phyloP scores from a whole-genome alignment of 345 rosid genomes.

The Eucalyptus curtisii region DNA sequence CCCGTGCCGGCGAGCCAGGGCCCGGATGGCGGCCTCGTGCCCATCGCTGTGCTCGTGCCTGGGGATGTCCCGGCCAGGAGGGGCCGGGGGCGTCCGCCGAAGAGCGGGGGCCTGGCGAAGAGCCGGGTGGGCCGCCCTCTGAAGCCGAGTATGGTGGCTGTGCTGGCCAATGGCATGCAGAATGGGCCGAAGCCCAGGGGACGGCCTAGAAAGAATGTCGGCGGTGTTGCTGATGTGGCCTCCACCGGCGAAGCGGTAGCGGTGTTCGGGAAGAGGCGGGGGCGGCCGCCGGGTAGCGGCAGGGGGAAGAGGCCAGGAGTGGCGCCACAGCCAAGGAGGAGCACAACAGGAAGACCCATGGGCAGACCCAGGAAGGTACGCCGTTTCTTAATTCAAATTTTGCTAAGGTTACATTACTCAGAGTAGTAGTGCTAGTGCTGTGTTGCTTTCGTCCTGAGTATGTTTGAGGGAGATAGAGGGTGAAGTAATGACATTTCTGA shows the following conservation, averaged over 20 bases:
- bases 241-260: not conserved
- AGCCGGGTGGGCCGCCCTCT: not conserved
- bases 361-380: not conserved
- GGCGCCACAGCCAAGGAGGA: not conserved
- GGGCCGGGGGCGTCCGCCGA: constrained; percentile 30
- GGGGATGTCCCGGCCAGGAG: constrained; percentile 3
- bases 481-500: not conserved
- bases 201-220: not conserved
- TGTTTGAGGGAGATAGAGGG: not conserved
- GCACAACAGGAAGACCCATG: not conserved
- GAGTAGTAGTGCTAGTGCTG: not conserved
- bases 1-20: not conserved
- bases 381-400: not conserved
- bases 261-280: not conserved
- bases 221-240: not conserved
- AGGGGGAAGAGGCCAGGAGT: not conserved
- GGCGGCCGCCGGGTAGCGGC: not conserved
- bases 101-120: not conserved
- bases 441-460: not conserved
- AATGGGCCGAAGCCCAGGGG: not conserved
- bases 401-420: not conserved
- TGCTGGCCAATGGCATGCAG: not conserved
- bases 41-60: not conserved
- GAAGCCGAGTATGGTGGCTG: not conserved
- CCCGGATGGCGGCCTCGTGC: not conserved